Conservation (phyloP, 2,329 filamentous ascomycete genomes). For the Alternaria alternata region DNA sequence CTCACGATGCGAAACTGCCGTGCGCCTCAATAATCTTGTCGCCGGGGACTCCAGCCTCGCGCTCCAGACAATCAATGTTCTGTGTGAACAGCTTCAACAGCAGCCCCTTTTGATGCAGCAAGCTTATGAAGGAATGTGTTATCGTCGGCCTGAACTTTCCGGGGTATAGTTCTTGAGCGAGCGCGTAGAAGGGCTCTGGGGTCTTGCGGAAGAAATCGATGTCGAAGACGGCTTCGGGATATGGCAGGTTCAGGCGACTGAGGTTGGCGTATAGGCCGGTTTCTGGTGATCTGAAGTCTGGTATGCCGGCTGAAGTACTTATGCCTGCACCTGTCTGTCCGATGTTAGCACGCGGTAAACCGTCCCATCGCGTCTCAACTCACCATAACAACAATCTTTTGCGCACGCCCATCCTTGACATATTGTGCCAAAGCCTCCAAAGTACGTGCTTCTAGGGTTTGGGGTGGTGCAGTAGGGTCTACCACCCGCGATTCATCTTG, state of each 20-base stretch:
- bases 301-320: slow-evolving; percentile 76
- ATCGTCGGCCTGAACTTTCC: slow-evolving; percentile 89
- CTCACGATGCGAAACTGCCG: slow-evolving; percentile 78
- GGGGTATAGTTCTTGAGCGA: slow-evolving; percentile 91
- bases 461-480: slow-evolving; percentile 69
- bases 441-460: slow-evolving; percentile 72
- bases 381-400: slow-evolving; percentile 82
- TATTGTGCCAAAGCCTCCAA: slow-evolving; percentile 80
- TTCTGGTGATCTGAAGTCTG: slow-evolving; percentile 92
- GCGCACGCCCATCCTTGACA: slow-evolving; percentile 73
- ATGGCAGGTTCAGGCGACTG: slow-evolving; percentile 81
- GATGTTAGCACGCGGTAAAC: slow-evolving; percentile 8
- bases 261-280: slow-evolving; percentile 96
- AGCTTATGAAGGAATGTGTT: slow-evolving; percentile 84
- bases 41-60: slow-evolving; percentile 80
- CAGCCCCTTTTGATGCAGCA: slow-evolving; percentile 80
- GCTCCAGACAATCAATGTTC: slow-evolving; percentile 96
- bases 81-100: slow-evolving; percentile 92
- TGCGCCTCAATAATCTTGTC: slow-evolving; percentile 92
- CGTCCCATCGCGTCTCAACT: slow-evolving; percentile 14
- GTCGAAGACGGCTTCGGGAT: slow-evolving; percentile 93
- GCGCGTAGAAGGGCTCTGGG: slow-evolving; percentile 88
- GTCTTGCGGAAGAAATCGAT: slow-evolving; percentile 86
- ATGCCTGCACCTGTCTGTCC: slow-evolving; percentile 81
- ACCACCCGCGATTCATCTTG: slow-evolving; percentile 81